phyloP scores from a whole-genome alignment of 345 rosid genomes.

The Brassica rapa region DNA sequence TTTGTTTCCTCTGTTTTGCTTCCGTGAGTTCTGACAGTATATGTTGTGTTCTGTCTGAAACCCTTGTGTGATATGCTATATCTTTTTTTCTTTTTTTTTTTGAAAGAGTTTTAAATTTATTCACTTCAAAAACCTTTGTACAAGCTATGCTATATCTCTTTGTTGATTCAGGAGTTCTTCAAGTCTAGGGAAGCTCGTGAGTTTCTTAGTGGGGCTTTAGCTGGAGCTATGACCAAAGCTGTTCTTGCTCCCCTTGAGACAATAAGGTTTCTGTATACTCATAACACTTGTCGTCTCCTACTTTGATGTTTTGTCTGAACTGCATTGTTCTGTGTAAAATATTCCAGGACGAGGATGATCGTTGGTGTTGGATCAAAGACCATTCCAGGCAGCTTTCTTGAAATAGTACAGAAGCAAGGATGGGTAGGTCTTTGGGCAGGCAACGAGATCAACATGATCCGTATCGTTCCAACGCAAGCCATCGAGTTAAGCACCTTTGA shows the following conservation, averaged over 20 bases:
- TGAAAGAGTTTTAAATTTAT: too few species aligned
- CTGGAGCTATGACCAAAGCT: conserved; percentile 99
- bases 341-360: conserved; percentile 88
- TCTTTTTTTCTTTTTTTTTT: neutral
- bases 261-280: conserved; percentile 56
- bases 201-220: conserved; percentile 95
- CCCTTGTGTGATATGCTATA: neutral
- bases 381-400: conserved; percentile 86
- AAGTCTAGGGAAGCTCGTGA: conserved; percentile 83
- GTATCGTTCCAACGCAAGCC: conserved; percentile 95
- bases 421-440: conserved; percentile 99
- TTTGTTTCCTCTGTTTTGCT: neutral
- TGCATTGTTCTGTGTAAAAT: conserved; percentile 16
- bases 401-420: conserved; percentile 89
- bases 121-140: too few species aligned
- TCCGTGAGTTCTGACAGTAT: neutral
- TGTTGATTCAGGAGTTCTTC: conserved; percentile 57
- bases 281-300: neutral
- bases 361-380: conserved; percentile 93
- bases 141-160: neutral
- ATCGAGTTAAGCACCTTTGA: conserved; percentile 96
- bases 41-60: conserved; percentile 18
- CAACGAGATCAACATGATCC: conserved; percentile 85
- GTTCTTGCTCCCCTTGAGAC: conserved; percentile 99
- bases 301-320: neutral